These are phyloP conservation scores for Xanthoconium stramineum DNA, from an alignment of 768 basidiomycete species.

Conservation along the genomic window DNA sequence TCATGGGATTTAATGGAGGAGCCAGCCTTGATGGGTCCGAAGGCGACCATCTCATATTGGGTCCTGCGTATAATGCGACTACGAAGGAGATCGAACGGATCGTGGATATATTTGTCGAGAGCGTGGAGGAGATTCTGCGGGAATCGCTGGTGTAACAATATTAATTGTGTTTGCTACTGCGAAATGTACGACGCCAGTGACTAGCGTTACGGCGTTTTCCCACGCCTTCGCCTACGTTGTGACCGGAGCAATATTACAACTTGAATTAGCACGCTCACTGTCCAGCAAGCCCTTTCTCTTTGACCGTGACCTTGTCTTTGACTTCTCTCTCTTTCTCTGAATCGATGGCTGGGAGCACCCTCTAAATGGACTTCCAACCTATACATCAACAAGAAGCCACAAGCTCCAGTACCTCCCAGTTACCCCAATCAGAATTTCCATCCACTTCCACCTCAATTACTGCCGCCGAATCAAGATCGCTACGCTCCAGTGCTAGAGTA, in stretches of 20 bases:
- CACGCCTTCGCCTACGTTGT: conserved; percentile 29
- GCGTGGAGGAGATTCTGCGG: conserved; percentile 60
- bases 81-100: conserved; percentile 66
- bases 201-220: conserved; percentile 21
- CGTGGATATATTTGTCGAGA: conserved; percentile 60
- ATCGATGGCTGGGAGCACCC: conserved; percentile 86
- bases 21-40: conserved; percentile 64
- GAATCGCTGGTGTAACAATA: conserved; percentile 27
- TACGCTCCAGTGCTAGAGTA: conserved; percentile 74
- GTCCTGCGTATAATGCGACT: conserved; percentile 80
- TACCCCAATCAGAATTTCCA: conserved; percentile 42
- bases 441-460: conserved; percentile 34
- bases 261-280: conserved; percentile 24
- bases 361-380: conserved; percentile 91
- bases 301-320: conserved; percentile 24
- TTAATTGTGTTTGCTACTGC: too few species aligned
- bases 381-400: conserved; percentile 68
- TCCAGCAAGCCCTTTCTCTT: conserved; percentile 20
- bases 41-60: conserved; percentile 71
- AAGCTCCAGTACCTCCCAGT: conserved; percentile 50
- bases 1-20: conserved; percentile 74
- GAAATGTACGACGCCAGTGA: not conserved
- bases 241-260: conserved; percentile 18
- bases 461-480: conserved; percentile 50
- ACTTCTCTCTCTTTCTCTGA: conserved; percentile 20